These are phyloP conservation scores for Penicillium janthinellum DNA, from an alignment of 2,329 filamentous ascomycete genomes.

Conservation along the genomic window DNA sequence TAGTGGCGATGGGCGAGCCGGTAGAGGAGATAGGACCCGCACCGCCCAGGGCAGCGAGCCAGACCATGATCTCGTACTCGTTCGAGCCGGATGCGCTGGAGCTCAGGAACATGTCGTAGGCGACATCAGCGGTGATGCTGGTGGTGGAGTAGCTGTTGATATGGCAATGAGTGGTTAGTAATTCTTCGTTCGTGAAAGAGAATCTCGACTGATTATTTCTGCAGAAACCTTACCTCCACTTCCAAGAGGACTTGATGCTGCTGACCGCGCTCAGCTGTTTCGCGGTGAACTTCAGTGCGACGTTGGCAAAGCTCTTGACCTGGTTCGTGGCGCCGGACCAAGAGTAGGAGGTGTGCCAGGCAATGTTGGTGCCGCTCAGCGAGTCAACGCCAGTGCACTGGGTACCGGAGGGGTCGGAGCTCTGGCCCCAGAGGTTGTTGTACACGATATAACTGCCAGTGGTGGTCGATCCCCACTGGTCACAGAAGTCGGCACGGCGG, in stretches of 20 bases:
- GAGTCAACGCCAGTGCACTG: constrained; percentile 50
- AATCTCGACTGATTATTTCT: too few species aligned
- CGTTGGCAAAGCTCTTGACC: constrained; percentile 54
- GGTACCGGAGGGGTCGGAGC: constrained; percentile 37
- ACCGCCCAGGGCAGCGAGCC: constrained; percentile 60
- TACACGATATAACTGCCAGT: constrained; percentile 53
- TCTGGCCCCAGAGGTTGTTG: constrained; percentile 56
- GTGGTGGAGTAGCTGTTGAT: constrained; percentile 50
- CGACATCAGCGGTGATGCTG: constrained; percentile 58
- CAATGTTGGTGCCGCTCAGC: constrained; percentile 37
- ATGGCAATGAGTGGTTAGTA: neutral
- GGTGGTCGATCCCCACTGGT: constrained; percentile 41
- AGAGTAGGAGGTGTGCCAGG: constrained; percentile 50
- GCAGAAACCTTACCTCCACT: constrained; percentile 41
- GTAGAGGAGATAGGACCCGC: constrained; percentile 57
- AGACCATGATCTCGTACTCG: constrained; percentile 69
- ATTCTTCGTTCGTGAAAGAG: neutral
- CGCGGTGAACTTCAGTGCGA: constrained; percentile 41
- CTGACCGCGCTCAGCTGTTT: constrained; percentile 39
- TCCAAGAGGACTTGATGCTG: constrained; percentile 49
- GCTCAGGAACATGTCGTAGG: constrained; percentile 63
- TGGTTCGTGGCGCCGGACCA: constrained; percentile 45
- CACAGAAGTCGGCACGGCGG: constrained; percentile 43
- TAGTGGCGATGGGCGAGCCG: constrained; percentile 56
- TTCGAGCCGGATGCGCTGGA: constrained; percentile 48